Percentiles rank a stretch among this genome's conserved stretches.
Conservation (phyloP, 345 rosid genomes). For the Aquilaria sinensis region DNA sequence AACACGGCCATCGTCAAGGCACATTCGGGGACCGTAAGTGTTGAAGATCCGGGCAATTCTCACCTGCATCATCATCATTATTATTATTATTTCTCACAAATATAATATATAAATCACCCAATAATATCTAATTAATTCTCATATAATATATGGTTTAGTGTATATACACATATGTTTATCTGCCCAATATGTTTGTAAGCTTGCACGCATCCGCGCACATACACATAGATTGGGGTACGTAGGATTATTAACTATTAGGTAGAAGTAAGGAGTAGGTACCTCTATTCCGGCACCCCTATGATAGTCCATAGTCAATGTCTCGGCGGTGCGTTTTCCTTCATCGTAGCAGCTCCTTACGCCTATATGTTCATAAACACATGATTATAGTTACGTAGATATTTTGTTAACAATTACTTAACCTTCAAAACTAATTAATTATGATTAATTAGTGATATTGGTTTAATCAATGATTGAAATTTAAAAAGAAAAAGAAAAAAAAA, state of each 20-base stretch:
- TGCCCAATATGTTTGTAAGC: no score
- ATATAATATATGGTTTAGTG: no score
- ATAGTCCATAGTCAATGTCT: constrained; percentile 79
- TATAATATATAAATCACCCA: no score
- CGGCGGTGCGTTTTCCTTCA: constrained; percentile 86
- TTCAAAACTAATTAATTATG: no score
- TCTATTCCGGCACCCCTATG: constrained; percentile 69
- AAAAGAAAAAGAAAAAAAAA: no score
- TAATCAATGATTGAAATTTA: not conserved
- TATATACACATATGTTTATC: no score
- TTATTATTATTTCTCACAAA: no score
- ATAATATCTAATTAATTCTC: no score
- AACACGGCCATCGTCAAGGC: constrained; percentile 85
- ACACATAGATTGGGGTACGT: no score
- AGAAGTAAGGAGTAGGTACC: constrained; percentile 20
- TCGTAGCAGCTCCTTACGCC: constrained; percentile 87
- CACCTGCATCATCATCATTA: constrained; percentile 29
- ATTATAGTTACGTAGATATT: not conserved
- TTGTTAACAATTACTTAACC: not conserved
- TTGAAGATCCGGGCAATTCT: constrained; percentile 83
- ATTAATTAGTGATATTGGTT: no score
- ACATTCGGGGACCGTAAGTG: constrained; percentile 88
- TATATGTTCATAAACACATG: constrained; percentile 3
- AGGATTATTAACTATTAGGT: no score
- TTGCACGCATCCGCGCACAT: no score